Percentiles rank a stretch among this genome's conserved stretches.
These are phyloP conservation scores for Candida tallmaniae DNA, from an alignment of 805 yeast species.

Conservation along the genomic window DNA sequence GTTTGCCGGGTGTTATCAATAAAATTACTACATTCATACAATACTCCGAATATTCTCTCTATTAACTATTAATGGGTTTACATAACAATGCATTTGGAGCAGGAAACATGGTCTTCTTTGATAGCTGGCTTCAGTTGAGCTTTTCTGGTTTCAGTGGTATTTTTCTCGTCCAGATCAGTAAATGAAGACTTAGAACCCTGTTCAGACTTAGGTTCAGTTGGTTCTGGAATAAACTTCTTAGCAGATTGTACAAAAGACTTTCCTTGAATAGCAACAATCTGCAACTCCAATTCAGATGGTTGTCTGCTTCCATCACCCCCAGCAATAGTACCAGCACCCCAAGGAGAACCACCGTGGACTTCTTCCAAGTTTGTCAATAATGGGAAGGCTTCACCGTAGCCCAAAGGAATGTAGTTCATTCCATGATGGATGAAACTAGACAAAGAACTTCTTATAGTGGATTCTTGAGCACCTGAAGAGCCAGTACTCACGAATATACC, in stretches of 20 bases:
- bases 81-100: conserved; percentile 18
- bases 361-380: conserved; percentile 52
- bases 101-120: conserved; percentile 13
- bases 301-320: conserved; percentile 72
- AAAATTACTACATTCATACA: too few species aligned
- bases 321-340: conserved; percentile 84
- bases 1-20: too few species aligned
- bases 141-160: conserved; percentile 6
- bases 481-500: conserved; percentile 74
- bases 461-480: conserved; percentile 73
- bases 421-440: conserved; percentile 75
- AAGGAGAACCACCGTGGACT: conserved; percentile 77
- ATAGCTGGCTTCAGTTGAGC: conserved; percentile 14
- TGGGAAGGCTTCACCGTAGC: conserved; percentile 43
- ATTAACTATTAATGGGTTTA: conserved; percentile 3
- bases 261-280: conserved; percentile 68
- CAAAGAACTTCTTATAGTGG: conserved; percentile 55
- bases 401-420: conserved; percentile 72
- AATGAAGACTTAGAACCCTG: background rate
- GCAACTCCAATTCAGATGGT: conserved; percentile 59
- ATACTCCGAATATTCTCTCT: too few species aligned
- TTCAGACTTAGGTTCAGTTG: conserved; percentile 4
- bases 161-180: conserved; percentile 4
- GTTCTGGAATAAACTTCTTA: conserved; percentile 11
- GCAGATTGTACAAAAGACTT: conserved; percentile 39